Evolutionary conservation across 768 basidiomycete genomes (phyloP), one percentile per base, ranked within the genome.

Genomic region (Rickenella mellea): DNA sequence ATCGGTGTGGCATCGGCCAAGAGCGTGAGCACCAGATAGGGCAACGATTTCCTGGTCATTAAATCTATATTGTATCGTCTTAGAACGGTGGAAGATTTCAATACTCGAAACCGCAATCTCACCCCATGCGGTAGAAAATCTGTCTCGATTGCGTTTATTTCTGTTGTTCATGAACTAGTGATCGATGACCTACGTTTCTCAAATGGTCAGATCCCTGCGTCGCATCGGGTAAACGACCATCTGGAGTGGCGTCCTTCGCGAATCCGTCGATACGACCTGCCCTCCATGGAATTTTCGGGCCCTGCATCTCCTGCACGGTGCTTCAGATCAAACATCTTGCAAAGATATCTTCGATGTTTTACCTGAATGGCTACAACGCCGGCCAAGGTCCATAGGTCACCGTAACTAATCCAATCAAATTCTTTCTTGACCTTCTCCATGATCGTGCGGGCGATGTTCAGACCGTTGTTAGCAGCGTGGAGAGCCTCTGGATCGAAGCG

Each of bases 1-100:
- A 62, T 87, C 74, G 44, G 69, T 44, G 70, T 99, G 94, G 73
- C 91, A 94, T 58, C 94, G 87, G 19, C 96, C 94, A 33, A 99
- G 79, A 45, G 91, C 92, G 57, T 99, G 94, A 27, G 89, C 92
- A 48, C 94, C 94, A 19, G 78, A 77, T 50, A 97, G 84, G 42
- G 90, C 89, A 46, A 96, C 93, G 39, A 98, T 98, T 66, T 97
- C 94, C 63, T 88, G 89, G 64, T 99, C 94, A 58, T 91, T 84
- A 72, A 97, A 93, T 41, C 85, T 54, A 48, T 8, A 22, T 7
- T n/a, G 32, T 22, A 32, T 30, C 31, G 21, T 3, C 21, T 38
- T 2, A n/a, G 26, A 6, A 30, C 17, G 15, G 40, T 21, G 3
- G 19, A 30, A 4, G 3, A 5, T 17, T 17, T 5, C 10, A 10